Base-by-base conservation (phyloP, 83 land plant species). In the Larix sibirica region DNA sequence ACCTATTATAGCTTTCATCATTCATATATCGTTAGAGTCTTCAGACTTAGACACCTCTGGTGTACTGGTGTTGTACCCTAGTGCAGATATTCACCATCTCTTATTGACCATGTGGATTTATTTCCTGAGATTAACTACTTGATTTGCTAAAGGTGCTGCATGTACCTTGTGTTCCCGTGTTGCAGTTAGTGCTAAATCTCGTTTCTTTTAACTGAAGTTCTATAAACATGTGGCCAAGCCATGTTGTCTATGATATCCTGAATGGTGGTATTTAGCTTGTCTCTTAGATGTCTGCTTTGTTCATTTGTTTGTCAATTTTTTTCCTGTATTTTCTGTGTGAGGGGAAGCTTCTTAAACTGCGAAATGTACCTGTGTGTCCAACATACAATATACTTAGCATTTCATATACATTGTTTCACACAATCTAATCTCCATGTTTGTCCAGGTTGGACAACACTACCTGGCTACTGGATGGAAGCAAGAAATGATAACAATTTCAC, bases 381-480 rank as follows among this genome's bases (percentile, higher is more conserved):
- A 33, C 44, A 10, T 7, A 58, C 9, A 10, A 28, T 79, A 24
- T 9, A 28, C 14, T 61, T 9, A 20, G 21, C 3, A 17, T 20
- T 59, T 18, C 13, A 18, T 61, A 59, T 33, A 58, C 28, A 73
- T 73, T 79, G 23, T 54, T 14, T 4, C 9, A 10, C 38, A 58
- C 42, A 33, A 56, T 79, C 23, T 28, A 18, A 58, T 59, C 23
- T 58, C 23, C 3, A 63, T 31, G n/a, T 40, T 42, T 31, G 18
- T 88, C 68, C 88, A 97, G 99, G 97, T 97, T 77, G 99, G 99
- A 56, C 96, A 90, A 79, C 92, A 95, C 81, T 97, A 97, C 82
- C 83, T 97, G 31, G 95, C 90, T 33, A 21, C 90, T 56, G 97
- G 90, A 17, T 97, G 99, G 99, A 97, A 90, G 87, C 99, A 97